Percentiles rank a stretch among this genome's conserved stretches.
phyloP scores from a whole-genome alignment of 768 basidiomycete genomes.

The Boletus subcaerulescens region DNA sequence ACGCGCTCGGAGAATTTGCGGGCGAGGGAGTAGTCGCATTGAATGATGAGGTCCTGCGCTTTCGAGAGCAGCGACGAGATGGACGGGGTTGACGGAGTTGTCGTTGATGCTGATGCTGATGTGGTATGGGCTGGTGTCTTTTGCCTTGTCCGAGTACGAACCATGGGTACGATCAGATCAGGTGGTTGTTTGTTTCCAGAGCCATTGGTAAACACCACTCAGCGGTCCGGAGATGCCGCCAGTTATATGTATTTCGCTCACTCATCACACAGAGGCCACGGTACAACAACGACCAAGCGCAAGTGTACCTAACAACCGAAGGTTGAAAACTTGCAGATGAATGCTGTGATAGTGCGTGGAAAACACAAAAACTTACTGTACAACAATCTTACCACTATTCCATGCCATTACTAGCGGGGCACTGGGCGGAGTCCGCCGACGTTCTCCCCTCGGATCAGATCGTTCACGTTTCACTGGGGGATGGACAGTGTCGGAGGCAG shows the following conservation, averaged over 20 bases:
- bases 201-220: slow-evolving; percentile 8
- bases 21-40: slow-evolving; percentile 84
- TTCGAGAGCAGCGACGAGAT: slow-evolving; percentile 64
- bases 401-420: too few species aligned
- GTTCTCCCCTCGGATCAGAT: background rate
- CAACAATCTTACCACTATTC: too few species aligned
- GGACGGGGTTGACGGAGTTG: slow-evolving; percentile 37
- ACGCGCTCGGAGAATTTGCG: slow-evolving; percentile 66
- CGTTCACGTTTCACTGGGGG: too few species aligned
- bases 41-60: slow-evolving; percentile 74
- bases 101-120: slow-evolving; percentile 10
- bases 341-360: too few species aligned
- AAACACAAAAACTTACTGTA: too few species aligned
- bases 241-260: too few species aligned
- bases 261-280: too few species aligned
- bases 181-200: slow-evolving; percentile 19
- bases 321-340: too few species aligned
- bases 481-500: too few species aligned
- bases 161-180: slow-evolving; percentile 39
- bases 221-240: background rate
- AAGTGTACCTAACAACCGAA: too few species aligned
- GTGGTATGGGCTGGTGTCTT: slow-evolving; percentile 15
- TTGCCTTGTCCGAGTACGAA: slow-evolving; percentile 50
- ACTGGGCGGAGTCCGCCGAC: too few species aligned
- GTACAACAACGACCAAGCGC: too few species aligned